Evolutionary conservation across 2,329 filamentous ascomycete genomes (phyloP).

Genomic region (Diplocarpon rosae): DNA sequence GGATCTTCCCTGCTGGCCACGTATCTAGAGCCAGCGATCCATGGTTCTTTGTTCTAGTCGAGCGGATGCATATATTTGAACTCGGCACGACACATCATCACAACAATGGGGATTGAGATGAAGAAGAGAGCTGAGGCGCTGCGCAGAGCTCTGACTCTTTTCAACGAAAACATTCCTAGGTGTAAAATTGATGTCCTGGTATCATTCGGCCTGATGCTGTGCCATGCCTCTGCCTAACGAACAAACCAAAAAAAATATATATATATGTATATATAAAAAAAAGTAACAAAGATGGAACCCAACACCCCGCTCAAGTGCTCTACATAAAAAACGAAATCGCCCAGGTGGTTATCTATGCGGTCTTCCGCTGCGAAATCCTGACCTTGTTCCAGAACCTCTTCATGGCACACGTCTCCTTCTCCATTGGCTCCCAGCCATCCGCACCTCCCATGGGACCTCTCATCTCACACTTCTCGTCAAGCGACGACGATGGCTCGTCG

Average conservation of each 20-base stretch:
- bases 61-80: too few species aligned
- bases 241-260: too few species aligned
- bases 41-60: too few species aligned
- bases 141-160: too few species aligned
- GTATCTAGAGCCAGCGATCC: too few species aligned
- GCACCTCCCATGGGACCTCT: constrained; percentile 27
- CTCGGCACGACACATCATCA: too few species aligned
- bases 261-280: too few species aligned
- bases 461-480: constrained; percentile 39
- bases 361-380: constrained; percentile 22
- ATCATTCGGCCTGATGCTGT: constrained; percentile 11
- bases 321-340: background rate
- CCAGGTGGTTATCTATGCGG: background rate
- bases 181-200: constrained; percentile 5
- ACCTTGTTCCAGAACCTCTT: constrained; percentile 56
- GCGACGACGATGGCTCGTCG: constrained; percentile 43
- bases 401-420: constrained; percentile 43
- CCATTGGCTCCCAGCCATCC: constrained; percentile 32
- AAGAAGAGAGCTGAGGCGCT: too few species aligned
- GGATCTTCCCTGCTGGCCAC: too few species aligned
- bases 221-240: constrained; percentile 3
- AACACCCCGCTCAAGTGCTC: constrained; percentile 4
- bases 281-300: constrained; percentile 3
- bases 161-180: too few species aligned
- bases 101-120: too few species aligned